These are phyloP conservation scores for Barnettozyma botsteinii DNA, from an alignment of 805 yeast species.

Conservation along the genomic window DNA sequence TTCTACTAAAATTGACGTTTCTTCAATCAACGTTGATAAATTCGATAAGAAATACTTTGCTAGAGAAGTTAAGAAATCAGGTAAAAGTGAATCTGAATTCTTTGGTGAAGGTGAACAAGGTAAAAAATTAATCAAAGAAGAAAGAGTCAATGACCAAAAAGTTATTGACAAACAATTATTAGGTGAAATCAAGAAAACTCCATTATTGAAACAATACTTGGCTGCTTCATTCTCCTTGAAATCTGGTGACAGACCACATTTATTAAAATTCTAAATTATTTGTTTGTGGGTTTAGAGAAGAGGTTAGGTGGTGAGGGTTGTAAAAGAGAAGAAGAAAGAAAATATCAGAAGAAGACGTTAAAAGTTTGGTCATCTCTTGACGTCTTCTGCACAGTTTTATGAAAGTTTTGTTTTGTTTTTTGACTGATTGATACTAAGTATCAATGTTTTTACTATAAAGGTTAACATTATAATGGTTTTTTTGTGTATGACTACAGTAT, in stretches of 20 bases:
- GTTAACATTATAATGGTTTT: neutral
- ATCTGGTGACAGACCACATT: slow-evolving; percentile 98
- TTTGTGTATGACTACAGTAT: slow-evolving; percentile 2
- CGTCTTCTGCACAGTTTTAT: slow-evolving; percentile 1
- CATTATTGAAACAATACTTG: slow-evolving; percentile 94
- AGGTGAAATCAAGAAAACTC: slow-evolving; percentile 94
- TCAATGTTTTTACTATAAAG: neutral
- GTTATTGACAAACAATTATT: slow-evolving; percentile 86
- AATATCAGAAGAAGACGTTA: neutral
- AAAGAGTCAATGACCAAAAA: slow-evolving; percentile 97
- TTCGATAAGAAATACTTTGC: slow-evolving; percentile 94
- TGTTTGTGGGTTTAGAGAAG: neutral
- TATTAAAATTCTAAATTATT: slow-evolving; percentile 79
- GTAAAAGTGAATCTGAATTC: slow-evolving; percentile 89
- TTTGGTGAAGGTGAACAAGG: slow-evolving; percentile 61
- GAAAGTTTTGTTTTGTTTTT: slow-evolving; percentile 4
- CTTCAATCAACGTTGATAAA: slow-evolving; percentile 79
- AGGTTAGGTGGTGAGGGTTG: neutral
- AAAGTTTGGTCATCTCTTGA: neutral
- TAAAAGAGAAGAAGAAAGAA: neutral
- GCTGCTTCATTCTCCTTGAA: slow-evolving; percentile 93
- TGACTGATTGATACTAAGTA: neutral
- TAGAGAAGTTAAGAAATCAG: slow-evolving; percentile 66
- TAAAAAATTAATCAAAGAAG: slow-evolving; percentile 85
- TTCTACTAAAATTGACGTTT: slow-evolving; percentile 82